Base-by-base conservation (phyloP, 768 basidiomycete species). In the Symmetrospora coprosmae region DNA sequence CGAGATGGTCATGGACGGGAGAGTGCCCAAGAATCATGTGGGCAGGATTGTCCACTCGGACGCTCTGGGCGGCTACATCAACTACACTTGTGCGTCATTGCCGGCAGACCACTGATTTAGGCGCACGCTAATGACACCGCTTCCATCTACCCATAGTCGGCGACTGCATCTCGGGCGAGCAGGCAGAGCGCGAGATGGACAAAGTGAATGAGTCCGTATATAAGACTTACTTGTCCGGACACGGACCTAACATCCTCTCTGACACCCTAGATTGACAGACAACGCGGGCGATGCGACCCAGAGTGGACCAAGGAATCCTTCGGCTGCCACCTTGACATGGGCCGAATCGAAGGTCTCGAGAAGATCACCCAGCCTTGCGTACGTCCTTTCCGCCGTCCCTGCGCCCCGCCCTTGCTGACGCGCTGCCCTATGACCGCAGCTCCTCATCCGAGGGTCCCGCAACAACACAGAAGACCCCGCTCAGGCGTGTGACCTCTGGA, bases 51-150 rank as follows among this genome's bases (percentile, higher is more conserved):
- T 50, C 7, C 31, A 50, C 33, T 23, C 23, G 23, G 49, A 50
- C 38, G 49, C 49, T 31, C 19, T 50, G 19, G 7, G 38, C 31
- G 49, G 31, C 23, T 50, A 50, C 31, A 50, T 50, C 19, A 50
- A 50, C 31, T 50, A 50, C 38, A 50, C 49, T 50, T 50, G 33
- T 50, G n/a, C n/a, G n/a, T n/a, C n/a, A n/a, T n/a, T n/a, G n/a
- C n/a, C n/a, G n/a, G n/a, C n/a, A n/a, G n/a, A n/a, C n/a, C n/a
- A n/a, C n/a, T n/a, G n/a, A n/a, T n/a, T n/a, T n/a, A n/a, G n/a
- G n/a, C n/a, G n/a, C n/a, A n/a, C n/a, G n/a, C n/a, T n/a, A n/a
- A n/a, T n/a, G n/a, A n/a, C n/a, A n/a, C n/a, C n/a, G n/a, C n/a
- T n/a, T n/a, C n/a, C n/a, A n/a, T n/a, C n/a, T n/a, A n/a, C n/a